Evolutionary conservation across 2,329 filamentous ascomycete genomes (phyloP), one percentile per base, ranked within the genome.

Genomic region (Pseudocercospora fuligena): DNA sequence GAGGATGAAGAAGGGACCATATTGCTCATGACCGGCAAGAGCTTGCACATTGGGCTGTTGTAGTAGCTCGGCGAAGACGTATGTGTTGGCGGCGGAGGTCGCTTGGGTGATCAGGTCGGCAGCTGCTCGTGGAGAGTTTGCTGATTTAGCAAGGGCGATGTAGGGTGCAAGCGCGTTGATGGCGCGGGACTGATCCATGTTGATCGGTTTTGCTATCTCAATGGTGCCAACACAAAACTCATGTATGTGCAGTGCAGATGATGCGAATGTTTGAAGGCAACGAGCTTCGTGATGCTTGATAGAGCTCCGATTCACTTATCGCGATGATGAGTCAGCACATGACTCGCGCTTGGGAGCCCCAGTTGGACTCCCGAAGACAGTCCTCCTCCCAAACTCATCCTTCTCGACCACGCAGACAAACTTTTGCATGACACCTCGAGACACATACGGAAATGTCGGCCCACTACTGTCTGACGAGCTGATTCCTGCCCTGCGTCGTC

Each of bases 11-110:
- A 92, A 82, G 47, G 79, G 73, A 6, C 84, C 81, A 74, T 90
- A 87, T 58, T 96, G 90, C 40, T 85, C 77, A n/a, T 88, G 83
- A 46, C 80, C 81, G 27, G 83, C 80, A 53, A 98, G 88, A 12
- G 87, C 85, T 79, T 95, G 91, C 72, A 98, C 89, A 73, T 92
- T 89, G 0, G 92, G 88, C 0, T 89, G 89, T 73, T 91, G 86
- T 43, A 99, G 89, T n/a, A 99, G 89, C 82, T 98, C 94, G 72
- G 92, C 88, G 82, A 99, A 99, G 81, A 98, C 87, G 80, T 90
- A 99, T 71, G 94, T 97, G 80, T 93, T 92, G 29, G 92, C 89
- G 64, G 90, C 90, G n/a, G 93, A 93, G 60, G 93, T 98, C 68
- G 94, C 95, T 80, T 93, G 92, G 53, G 86, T 88, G 78, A 98